phyloP scores from a whole-genome alignment of 2,329 filamentous ascomycete genomes.

The Waltergamsia citrina region DNA sequence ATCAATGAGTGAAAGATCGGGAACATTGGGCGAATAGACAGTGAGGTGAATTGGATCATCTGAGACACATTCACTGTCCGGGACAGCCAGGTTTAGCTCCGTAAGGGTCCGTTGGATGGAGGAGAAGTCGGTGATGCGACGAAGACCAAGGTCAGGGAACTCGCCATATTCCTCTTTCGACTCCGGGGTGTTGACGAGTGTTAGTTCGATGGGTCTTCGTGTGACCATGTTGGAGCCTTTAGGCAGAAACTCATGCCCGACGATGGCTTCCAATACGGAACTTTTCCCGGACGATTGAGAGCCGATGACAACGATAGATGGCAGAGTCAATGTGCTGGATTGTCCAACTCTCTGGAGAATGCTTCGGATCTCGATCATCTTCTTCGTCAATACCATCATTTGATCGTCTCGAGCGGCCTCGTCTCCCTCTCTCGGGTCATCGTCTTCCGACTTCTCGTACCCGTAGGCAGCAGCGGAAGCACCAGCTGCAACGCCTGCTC shows the following conservation, averaged over 20 bases:
- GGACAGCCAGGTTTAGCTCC: slow-evolving; percentile 88
- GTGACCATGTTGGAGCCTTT: slow-evolving; percentile 99
- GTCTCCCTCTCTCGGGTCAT: slow-evolving; percentile 51
- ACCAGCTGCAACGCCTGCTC: slow-evolving; percentile 54
- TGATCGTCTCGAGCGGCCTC: slow-evolving; percentile 81
- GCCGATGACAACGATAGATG: slow-evolving; percentile 98
- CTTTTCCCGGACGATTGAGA: slow-evolving; percentile 98
- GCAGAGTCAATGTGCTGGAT: slow-evolving; percentile 76
- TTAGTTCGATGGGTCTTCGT: slow-evolving; percentile 87
- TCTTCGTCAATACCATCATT: slow-evolving; percentile 98
- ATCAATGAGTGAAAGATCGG: slow-evolving; percentile 91
- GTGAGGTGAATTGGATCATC: slow-evolving; percentile 95
- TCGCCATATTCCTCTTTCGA: slow-evolving; percentile 86
- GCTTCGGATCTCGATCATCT: slow-evolving; percentile 98
- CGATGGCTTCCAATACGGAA: slow-evolving; percentile 91
- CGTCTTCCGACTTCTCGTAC: slow-evolving; percentile 58
- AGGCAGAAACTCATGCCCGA: slow-evolving; percentile 93
- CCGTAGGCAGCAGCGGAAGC: slow-evolving; percentile 72
- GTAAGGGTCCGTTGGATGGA: slow-evolving; percentile 90
- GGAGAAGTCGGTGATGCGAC: slow-evolving; percentile 84
- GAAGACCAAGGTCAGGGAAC: slow-evolving; percentile 83
- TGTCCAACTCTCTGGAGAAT: slow-evolving; percentile 89
- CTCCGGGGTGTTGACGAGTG: slow-evolving; percentile 87
- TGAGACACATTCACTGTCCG: slow-evolving; percentile 83
- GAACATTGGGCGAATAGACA: slow-evolving; percentile 91